phyloP scores from a whole-genome alignment of 2,329 filamentous ascomycete genomes.

The Tetracladium maxilliforme region DNA sequence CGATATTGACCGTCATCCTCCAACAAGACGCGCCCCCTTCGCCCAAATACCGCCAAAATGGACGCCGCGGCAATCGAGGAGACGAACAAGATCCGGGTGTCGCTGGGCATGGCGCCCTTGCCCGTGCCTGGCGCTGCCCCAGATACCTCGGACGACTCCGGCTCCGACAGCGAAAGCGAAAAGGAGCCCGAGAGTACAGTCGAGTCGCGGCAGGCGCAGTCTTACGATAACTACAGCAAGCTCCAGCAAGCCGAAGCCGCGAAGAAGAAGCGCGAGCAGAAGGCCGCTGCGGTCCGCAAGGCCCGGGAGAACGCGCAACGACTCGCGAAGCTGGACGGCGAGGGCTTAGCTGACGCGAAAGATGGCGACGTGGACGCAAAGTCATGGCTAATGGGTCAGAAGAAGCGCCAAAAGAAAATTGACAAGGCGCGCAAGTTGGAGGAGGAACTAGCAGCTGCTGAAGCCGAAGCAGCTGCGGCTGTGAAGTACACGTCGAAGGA shows the following conservation, averaged over 20 bases:
- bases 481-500: conserved; percentile 77
- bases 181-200: conserved; percentile 70
- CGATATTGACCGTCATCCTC: background rate
- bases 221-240: conserved; percentile 58
- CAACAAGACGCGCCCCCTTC: background rate
- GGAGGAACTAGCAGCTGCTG: conserved; percentile 65
- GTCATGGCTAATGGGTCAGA: conserved; percentile 76
- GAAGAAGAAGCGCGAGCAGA: conserved; percentile 66
- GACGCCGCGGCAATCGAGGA: conserved; percentile 73
- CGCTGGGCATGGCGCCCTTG: conserved; percentile 80
- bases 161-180: conserved; percentile 26
- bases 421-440: conserved; percentile 58
- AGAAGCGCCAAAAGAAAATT: conserved; percentile 89
- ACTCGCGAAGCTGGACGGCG: conserved; percentile 62
- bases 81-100: conserved; percentile 80
- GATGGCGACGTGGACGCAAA: conserved; percentile 61
- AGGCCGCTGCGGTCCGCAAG: conserved; percentile 71
- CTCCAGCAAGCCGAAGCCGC: conserved; percentile 55
- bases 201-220: conserved; percentile 61
- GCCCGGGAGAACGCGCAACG: conserved; percentile 74
- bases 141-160: conserved; percentile 37
- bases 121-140: conserved; percentile 57
- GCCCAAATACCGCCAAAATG: conserved; percentile 18
- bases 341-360: conserved; percentile 66
- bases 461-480: conserved; percentile 52